Percentiles rank a stretch among this genome's conserved stretches.
Conservation (phyloP, 73 alveolate species). For the Tetrahymena malaccensis region DNA sequence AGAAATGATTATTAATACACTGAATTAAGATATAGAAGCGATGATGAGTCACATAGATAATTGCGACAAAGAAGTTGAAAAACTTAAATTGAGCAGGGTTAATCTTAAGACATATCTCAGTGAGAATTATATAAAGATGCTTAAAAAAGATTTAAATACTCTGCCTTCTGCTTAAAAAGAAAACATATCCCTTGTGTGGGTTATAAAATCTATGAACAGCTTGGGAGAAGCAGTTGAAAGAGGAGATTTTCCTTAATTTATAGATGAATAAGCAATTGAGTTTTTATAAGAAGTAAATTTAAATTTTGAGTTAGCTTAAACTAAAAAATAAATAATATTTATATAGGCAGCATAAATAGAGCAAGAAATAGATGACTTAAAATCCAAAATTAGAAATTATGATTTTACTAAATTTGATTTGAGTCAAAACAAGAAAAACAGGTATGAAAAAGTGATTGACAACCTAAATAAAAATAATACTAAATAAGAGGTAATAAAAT, state of each 20-base stretch:
- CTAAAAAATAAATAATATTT: background rate
- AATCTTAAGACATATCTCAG: background rate
- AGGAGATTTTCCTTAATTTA: background rate
- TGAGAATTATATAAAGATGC: background rate
- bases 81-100: background rate
- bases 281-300: background rate
- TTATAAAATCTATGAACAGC: background rate
- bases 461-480: background rate
- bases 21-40: background rate
- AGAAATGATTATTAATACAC: background rate
- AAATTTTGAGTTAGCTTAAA: background rate
- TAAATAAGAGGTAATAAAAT: background rate
- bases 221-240: background rate
- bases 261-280: background rate
- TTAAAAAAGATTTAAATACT: background rate
- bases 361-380: background rate
- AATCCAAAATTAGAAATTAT: background rate
- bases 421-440: background rate
- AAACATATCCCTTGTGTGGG: background rate
- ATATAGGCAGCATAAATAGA: background rate
- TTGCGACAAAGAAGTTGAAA: background rate
- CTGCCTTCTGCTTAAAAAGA: background rate
- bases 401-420: background rate
- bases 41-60: background rate
- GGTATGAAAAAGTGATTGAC: background rate